Evolutionary conservation across 2,329 filamentous ascomycete genomes (phyloP).

Genomic region (Trichophyton rubrum): DNA sequence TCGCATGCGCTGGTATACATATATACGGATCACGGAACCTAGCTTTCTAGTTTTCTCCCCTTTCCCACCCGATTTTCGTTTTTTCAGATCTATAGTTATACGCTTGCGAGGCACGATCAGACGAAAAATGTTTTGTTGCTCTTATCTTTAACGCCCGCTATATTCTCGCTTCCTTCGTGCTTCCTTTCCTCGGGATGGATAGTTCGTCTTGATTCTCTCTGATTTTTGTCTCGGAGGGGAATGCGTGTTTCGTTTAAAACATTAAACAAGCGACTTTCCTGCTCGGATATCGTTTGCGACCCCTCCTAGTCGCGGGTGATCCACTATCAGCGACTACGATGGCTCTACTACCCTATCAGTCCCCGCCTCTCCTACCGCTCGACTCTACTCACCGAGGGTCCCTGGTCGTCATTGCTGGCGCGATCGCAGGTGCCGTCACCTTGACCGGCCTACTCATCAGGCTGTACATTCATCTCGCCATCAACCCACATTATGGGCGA

Average conservation of each 20-base stretch:
- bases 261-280: background rate
- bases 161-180: background rate
- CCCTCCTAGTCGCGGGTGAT: background rate
- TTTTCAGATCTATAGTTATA: background rate
- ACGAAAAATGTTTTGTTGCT: background rate
- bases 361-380: conserved; percentile 28
- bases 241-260: background rate
- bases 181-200: background rate
- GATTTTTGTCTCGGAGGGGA: background rate
- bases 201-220: background rate
- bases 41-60: background rate
- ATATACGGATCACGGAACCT: background rate
- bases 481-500: conserved; percentile 23
- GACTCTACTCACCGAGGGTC: conserved; percentile 30
- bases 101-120: background rate
- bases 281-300: background rate
- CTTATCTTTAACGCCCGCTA: background rate
- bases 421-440: conserved; percentile 27
- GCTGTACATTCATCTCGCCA: conserved; percentile 25
- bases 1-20: background rate
- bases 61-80: background rate
- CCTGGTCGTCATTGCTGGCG: conserved; percentile 27
- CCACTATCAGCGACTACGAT: conserved; percentile 2
- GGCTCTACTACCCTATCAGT: conserved; percentile 21
- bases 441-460: conserved; percentile 26